Evolutionary conservation across 2,329 filamentous ascomycete genomes (phyloP).

Genomic region (Aspergillus brunneoviolaceus): DNA sequence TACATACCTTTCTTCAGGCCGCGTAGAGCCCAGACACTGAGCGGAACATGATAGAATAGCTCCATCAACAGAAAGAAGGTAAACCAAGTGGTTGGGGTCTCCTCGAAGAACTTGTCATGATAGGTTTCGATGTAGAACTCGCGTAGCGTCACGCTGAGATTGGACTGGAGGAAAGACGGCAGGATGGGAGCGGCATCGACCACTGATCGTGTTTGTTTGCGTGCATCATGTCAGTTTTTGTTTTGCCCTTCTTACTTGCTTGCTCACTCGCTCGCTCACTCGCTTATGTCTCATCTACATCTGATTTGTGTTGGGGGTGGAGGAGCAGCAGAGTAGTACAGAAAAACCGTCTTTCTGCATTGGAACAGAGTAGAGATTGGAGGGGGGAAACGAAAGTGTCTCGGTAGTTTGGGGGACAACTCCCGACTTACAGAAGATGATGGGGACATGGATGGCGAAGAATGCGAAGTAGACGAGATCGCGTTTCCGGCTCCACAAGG

Average conservation of each 20-base stretch:
- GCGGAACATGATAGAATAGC: conserved; percentile 59
- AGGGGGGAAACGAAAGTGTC: background rate
- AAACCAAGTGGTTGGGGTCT: conserved; percentile 59
- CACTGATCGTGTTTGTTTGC: conserved; percentile 39
- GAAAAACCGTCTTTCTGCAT: background rate
- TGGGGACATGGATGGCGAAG: conserved; percentile 61
- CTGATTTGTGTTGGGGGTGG: background rate
- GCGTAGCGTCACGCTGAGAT: conserved; percentile 52
- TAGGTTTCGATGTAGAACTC: conserved; percentile 61
- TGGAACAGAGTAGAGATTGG: background rate
- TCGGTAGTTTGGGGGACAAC: conserved; percentile 1
- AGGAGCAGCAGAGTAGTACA: background rate
- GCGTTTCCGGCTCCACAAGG: conserved; percentile 36
- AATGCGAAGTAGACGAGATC: conserved; percentile 54
- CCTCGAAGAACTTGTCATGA: conserved; percentile 62
- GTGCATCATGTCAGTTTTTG: background rate
- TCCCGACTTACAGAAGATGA: conserved; percentile 56
- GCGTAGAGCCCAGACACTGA: conserved; percentile 60
- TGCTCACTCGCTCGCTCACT: background rate
- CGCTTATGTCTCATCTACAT: background rate
- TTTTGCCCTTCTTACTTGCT: background rate
- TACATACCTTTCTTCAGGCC: conserved; percentile 52
- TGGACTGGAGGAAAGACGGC: conserved; percentile 51
- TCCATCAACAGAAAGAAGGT: conserved; percentile 58
- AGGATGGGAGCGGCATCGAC: conserved; percentile 63